Base-by-base conservation (phyloP, 202 grass and related monocot species). In the Eragrostis tef region DNA sequence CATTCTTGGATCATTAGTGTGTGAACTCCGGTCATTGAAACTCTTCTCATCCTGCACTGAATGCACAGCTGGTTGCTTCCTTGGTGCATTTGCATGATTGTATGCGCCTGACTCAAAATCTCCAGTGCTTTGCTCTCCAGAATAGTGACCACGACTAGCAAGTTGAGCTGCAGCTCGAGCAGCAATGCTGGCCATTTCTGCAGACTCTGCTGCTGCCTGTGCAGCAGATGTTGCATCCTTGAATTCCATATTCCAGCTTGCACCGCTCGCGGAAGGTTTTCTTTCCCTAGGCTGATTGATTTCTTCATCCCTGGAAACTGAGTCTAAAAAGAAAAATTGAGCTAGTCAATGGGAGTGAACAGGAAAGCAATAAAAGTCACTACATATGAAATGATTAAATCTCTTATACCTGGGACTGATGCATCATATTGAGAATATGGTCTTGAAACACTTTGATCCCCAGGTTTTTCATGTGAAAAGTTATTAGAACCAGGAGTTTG, bases 131-230 rank as follows among this genome's bases (percentile, higher is more conserved):
- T 85, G 48, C 56, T 78, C 81, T 25, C 53, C 76, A 79, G 71
- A 86, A 73, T 83, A 79, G 68, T 93, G 88, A 75, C 89, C 92
- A 59, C 82, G 84, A 57, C 90, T 93, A 57, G 92, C 96, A 90
- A 99, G 87, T 74, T 99, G 85, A 51, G 92, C 93, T 60, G 96
- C 96, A 91, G 92, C 96, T 90, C 88, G 88, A 79, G 96, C 96
- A 85, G 96, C 96, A 61, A 91, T 71, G 85, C 89, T 92, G 43
- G 96, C 96, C 90, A 82, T 93, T 78, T 95, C 92, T 81, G 92
- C 96, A 76, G 92, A 90, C 24, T 95, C 87, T 51, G 92, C 96
- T 78, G 96, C 96, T 73, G 92, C 92, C 74, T 91, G 83, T 53
- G 93, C 93, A 81, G 96, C 96, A 86, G 88, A 89, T 87, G 89